Evolutionary conservation across 1,139 yeast species (phyloP).

Genomic region (Yamadazyma triangularis): DNA sequence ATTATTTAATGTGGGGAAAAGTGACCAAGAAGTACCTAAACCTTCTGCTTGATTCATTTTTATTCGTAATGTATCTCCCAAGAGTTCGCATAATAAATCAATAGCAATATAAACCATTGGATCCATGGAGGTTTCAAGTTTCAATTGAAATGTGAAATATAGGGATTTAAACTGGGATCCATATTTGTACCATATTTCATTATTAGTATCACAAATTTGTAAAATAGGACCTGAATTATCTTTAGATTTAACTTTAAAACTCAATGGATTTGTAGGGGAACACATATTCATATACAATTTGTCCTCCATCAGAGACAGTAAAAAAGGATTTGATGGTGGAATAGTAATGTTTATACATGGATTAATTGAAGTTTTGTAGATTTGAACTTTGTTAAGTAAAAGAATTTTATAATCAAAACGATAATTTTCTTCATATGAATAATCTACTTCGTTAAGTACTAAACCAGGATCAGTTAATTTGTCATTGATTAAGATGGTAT

Average conservation of each 20-base stretch:
- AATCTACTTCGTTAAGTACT: neutral
- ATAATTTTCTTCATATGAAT: slow-evolving; percentile 13
- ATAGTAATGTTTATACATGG: too few species aligned
- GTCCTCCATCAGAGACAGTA: too few species aligned
- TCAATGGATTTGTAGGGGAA: too few species aligned
- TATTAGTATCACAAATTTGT: slow-evolving; percentile 4
- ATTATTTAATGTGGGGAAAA: slow-evolving; percentile 48
- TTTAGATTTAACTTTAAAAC: slow-evolving; percentile 5
- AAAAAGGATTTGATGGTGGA: too few species aligned
- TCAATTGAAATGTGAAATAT: slow-evolving; percentile 14
- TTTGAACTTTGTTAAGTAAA: slow-evolving; percentile 7
- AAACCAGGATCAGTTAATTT: neutral
- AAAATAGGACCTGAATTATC: slow-evolving; percentile 4
- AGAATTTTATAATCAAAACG: slow-evolving; percentile 14
- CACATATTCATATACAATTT: too few species aligned
- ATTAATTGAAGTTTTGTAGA: slow-evolving; percentile 1
- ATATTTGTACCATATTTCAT: slow-evolving; percentile 49
- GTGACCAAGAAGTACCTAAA: slow-evolving; percentile 51
- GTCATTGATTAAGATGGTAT: slow-evolving; percentile 7
- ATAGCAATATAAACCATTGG: slow-evolving; percentile 15
- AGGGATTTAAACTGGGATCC: slow-evolving; percentile 13
- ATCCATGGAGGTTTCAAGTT: slow-evolving; percentile 8
- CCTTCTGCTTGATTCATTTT: slow-evolving; percentile 47
- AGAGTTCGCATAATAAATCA: slow-evolving; percentile 47
- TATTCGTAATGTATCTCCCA: slow-evolving; percentile 34